Evolutionary conservation across 306 rosid species (phyloP), one percentile per base, ranked within the genome.

Genomic region (Rubus idaeus): DNA sequence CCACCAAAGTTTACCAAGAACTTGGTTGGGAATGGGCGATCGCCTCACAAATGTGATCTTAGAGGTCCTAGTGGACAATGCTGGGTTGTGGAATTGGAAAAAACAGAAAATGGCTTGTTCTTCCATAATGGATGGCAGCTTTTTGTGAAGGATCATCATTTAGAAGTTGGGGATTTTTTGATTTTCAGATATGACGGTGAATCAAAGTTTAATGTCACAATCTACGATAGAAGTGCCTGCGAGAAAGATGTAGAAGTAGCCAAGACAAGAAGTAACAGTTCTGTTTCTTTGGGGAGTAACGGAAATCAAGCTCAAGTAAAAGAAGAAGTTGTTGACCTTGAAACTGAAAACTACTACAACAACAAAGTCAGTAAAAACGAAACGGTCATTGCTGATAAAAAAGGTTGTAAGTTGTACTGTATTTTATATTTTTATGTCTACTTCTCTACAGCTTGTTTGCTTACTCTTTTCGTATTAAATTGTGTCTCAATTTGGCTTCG

Each of bases 41-140:
- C 16, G 21, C 66, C 41, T 52, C 1, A 9, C 35, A 18, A 52
- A 53, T 73, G 64, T 57, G 20, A 5, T 42, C 63, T 73, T 18
- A 73, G 40, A 17, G 76, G 45, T 47, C 65, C 21, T 17, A 37
- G 5, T 17, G 63, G 30, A 6, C 71, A 9, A 50, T 8, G 17
- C 12, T 78, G 65, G 65, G 4, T n/a, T 46, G 82, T 71, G 55
- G 35, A 21, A 52, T 42, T 78, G 53, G 35, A 13, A 16, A 40
- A 8, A n/a, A 55, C 10, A 35, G 55, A 37, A n/a, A 16, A 37
- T n/a, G 23, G 45, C 39, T n/a, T 71, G 39, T 68, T 41, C 70
- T 50, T 78, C 51, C 52, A 12, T 5, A 39, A 53, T 64, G 70
- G 70, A 12, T 64, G 69, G 47, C 26, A 64, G 23, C 2, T 13